A percentile compares a stretch with the other conserved stretches of the same genome.
Conservation (phyloP, 2,329 filamentous ascomycete species). For the Fusarium nelsonii region DNA sequence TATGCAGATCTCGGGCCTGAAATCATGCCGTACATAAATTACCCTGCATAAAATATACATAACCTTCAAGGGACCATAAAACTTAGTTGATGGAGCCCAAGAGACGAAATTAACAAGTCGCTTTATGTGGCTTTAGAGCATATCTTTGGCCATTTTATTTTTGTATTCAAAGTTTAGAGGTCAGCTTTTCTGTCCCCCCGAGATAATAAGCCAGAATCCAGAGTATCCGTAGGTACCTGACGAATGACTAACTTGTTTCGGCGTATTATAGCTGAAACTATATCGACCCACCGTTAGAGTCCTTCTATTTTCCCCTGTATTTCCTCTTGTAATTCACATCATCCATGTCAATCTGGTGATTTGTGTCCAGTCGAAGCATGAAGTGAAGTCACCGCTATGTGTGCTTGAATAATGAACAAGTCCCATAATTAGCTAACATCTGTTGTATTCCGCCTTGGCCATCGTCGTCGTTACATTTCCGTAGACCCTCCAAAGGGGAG, state of each 20-base stretch:
- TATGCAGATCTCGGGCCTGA: conserved; percentile 12
- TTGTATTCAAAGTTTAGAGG: too few relatives aligned
- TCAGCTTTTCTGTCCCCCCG: too few relatives aligned
- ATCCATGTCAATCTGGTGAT: background rate
- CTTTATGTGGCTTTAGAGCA: too few relatives aligned
- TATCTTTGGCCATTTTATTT: too few relatives aligned
- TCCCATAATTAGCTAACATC: background rate
- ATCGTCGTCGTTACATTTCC: background rate
- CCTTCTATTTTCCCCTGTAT: conserved; percentile 9
- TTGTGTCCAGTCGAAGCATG: background rate
- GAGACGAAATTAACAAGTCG: too few relatives aligned
- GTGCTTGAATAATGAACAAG: background rate
- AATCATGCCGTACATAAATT: background rate
- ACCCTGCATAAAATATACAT: background rate
- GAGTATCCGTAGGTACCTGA: too few relatives aligned
- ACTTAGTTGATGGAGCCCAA: too few relatives aligned
- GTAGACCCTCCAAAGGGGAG: background rate
- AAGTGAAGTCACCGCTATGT: background rate
- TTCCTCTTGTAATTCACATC: background rate
- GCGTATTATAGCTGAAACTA: conserved; percentile 13
- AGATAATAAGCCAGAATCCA: background rate
- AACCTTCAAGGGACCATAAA: too few relatives aligned
- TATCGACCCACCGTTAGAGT: background rate
- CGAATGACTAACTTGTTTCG: background rate
- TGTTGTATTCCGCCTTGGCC: background rate